Evolutionary conservation across 1,284 basidiomycete genomes (phyloP).

Genomic region (Quambalaria eucalypti): DNA sequence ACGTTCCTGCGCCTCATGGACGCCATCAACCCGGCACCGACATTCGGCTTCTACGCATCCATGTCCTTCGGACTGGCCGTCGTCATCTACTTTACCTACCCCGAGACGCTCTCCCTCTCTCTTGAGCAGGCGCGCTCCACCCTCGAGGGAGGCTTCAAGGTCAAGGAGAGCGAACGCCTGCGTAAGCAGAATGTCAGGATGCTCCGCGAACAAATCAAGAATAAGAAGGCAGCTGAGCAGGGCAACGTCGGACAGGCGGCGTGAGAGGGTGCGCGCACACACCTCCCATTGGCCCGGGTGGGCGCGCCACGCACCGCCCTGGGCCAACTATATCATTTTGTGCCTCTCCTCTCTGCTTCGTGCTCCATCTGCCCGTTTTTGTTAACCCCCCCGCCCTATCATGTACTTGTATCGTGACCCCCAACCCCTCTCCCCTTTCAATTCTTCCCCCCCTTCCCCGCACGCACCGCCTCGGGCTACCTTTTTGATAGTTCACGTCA

Average conservation of each 20-base stretch:
- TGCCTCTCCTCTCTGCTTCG: no score
- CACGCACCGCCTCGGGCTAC: no score
- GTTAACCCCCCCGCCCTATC: no score
- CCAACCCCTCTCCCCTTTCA: no score
- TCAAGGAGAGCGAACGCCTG: not conserved
- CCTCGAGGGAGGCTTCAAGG: not conserved
- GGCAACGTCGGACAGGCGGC: not conserved
- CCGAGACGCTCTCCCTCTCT: conserved; percentile 6
- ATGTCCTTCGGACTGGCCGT: conserved; percentile 63
- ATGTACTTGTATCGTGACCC: no score
- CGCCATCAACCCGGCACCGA: conserved; percentile 59
- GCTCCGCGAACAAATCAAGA: not conserved
- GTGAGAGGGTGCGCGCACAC: no score
- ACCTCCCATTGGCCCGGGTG: no score
- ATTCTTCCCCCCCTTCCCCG: no score
- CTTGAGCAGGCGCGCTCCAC: not conserved
- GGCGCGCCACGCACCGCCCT: no score
- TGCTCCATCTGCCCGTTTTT: no score
- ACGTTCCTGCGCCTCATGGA: conserved; percentile 71
- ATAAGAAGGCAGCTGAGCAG: not conserved
- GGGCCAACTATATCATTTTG: no score
- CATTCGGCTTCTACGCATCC: conserved; percentile 63
- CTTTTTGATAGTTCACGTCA: no score
- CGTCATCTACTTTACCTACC: conserved; percentile 56
- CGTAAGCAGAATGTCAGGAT: not conserved